Evolutionary conservation across 805 yeast genomes (phyloP), one percentile per base, ranked within the genome.

Genomic region (Schizosaccharomyces octosporus): DNA sequence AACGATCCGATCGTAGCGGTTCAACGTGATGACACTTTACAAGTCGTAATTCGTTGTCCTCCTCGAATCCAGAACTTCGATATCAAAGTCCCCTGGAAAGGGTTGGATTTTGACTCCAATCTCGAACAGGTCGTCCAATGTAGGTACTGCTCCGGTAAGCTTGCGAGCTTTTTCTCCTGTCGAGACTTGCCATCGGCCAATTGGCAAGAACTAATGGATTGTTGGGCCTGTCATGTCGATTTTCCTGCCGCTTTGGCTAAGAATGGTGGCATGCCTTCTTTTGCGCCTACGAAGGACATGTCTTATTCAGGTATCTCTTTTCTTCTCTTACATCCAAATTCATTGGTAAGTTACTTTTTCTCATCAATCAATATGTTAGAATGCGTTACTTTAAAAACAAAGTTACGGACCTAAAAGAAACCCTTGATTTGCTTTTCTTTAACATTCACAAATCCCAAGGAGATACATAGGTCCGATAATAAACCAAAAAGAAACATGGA

Each of bases 141-240:
- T 51, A 51, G 32, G 17, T 17, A 51, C 21, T 51, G 57, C 36
- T 6, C 21, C n/a, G 21, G 6, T 51, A 3, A 24, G 19, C 27
- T 51, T 7, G 32, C 57, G 11, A 51, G n/a, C 15, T 17, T 51
- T 17, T 51, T 29, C 27, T 51, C 57, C 27, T 51, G 57, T 21
- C 21, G 27, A 51, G 85, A 85, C 48, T 79, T 90, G 82, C 98
- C 98, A 0, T 84, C 95, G 0, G 97, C 88, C 67, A 74, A 80
- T 59, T 90, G 98, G 98, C 81, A 84, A 15, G 98, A 90, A 69
- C 73, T 93, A 78, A 84, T 90, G 95, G 97, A 90, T 63, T 85
- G 84, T 65, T 90, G 98, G 98, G 97, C 90, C 69, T 90, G 98
- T 69, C 97, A 90, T 62, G 74, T 29, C 4, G 57, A 51, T 21